Conservation (phyloP, 352 stramenopile genomes). For the Globisporangium nodosum region DNA sequence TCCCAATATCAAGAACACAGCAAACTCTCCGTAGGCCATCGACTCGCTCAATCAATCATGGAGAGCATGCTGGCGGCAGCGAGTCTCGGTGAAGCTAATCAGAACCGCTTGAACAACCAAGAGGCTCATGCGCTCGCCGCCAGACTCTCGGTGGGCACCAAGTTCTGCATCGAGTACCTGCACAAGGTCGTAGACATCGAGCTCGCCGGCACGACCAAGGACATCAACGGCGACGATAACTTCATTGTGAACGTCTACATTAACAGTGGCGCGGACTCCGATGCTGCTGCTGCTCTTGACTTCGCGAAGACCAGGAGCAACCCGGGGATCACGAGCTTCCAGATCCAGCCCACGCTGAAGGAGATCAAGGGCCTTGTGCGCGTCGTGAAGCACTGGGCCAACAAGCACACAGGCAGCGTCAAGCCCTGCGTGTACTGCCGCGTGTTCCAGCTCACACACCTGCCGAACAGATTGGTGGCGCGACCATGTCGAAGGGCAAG, state of each 20-base stretch:
- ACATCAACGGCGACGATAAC: not conserved
- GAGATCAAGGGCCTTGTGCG: constrained; percentile 10
- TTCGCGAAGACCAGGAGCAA: not conserved
- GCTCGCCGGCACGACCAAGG: not conserved
- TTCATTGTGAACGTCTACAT: not conserved
- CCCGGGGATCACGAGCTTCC: constrained; percentile 4
- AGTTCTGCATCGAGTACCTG: constrained; percentile 1
- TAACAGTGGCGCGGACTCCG: not conserved
- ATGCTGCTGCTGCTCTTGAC: too few relatives aligned
- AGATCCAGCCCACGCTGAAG: constrained; percentile 10
- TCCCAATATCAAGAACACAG: too few relatives aligned
- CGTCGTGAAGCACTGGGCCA: constrained; percentile 4
- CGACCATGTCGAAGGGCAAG: constrained; percentile 7
- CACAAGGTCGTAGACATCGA: not conserved
- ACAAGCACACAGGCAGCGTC: not conserved
- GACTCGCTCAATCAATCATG: too few relatives aligned
- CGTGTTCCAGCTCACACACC: not conserved
- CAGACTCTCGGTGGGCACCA: not conserved
- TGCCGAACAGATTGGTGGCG: not conserved
- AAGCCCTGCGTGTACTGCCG: constrained; percentile 5
- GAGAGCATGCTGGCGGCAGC: too few relatives aligned
- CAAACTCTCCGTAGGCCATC: too few relatives aligned
- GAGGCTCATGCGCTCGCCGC: too few relatives aligned
- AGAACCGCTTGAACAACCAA: too few relatives aligned
- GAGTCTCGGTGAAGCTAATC: too few relatives aligned